Percentiles rank a stretch among this genome's conserved stretches.
These are phyloP conservation scores for Phytophthora citricola DNA, from an alignment of 352 stramenopile genomes.

Conservation along the genomic window DNA sequence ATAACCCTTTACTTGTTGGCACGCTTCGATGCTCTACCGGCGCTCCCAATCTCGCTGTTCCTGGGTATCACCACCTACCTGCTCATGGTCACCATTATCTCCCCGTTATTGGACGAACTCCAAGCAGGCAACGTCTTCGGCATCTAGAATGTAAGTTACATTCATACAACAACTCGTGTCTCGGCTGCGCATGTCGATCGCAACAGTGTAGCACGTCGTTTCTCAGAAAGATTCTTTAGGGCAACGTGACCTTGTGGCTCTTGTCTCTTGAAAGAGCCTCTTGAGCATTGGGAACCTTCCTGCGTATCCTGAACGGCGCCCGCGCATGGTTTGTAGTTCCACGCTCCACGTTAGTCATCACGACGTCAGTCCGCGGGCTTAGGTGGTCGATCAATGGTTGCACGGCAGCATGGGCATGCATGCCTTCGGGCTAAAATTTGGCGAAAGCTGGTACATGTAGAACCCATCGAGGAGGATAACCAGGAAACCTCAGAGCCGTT, in stretches of 20 bases:
- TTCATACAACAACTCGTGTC: neutral
- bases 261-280: neutral
- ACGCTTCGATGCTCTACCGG: slow-evolving; percentile 93
- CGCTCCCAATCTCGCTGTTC: slow-evolving; percentile 97
- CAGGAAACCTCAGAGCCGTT: slow-evolving; percentile 21
- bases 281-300: slow-evolving; percentile 19
- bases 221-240: slow-evolving; percentile 9
- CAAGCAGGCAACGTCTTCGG: slow-evolving; percentile 22
- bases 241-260: slow-evolving; percentile 10
- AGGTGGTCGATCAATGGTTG: slow-evolving; percentile 1
- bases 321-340: neutral
- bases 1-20: slow-evolving; percentile 94
- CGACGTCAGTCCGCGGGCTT: slow-evolving; percentile 1
- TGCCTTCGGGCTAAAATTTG: slow-evolving; percentile 7
- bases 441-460: neutral
- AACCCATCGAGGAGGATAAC: too few relatives aligned
- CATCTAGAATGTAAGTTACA: slow-evolving; percentile 19
- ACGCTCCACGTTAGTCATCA: slow-evolving; percentile 18
- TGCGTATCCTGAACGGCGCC: slow-evolving; percentile 2
- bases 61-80: slow-evolving; percentile 65
- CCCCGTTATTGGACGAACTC: slow-evolving; percentile 47
- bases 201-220: slow-evolving; percentile 10
- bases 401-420: neutral
- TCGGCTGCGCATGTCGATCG: neutral
- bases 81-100: slow-evolving; percentile 39